These are phyloP conservation scores for Vitis hybrid DNA, from an alignment of 177 flowering plant genomes.

Conservation along the genomic window DNA sequence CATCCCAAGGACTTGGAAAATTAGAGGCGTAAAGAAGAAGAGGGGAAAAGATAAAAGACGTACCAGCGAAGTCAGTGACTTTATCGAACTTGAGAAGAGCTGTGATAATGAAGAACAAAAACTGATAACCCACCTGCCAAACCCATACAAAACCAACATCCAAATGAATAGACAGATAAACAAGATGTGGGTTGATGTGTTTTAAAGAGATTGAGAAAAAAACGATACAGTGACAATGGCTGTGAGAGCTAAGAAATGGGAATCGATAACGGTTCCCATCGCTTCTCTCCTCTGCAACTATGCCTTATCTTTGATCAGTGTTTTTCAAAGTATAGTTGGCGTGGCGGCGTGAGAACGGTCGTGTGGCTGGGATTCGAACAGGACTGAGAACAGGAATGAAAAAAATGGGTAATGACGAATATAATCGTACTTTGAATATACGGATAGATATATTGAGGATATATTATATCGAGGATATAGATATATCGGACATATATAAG, in stretches of 20 bases:
- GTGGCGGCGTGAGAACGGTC: too few relatives aligned
- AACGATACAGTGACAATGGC: slow-evolving; percentile 71
- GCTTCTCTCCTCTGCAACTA: neutral
- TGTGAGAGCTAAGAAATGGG: slow-evolving; percentile 78
- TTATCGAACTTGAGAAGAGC: slow-evolving; percentile 87
- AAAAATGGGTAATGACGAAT: too few relatives aligned
- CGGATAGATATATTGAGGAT: too few relatives aligned
- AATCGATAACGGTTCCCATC: slow-evolving; percentile 73
- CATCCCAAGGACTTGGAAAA: neutral
- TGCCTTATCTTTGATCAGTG: neutral
- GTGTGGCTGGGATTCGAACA: too few relatives aligned
- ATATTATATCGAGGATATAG: too few relatives aligned
- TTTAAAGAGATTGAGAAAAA: slow-evolving; percentile 4
- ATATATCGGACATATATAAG: too few relatives aligned
- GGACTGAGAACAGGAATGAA: too few relatives aligned
- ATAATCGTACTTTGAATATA: too few relatives aligned
- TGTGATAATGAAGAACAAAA: slow-evolving; percentile 77
- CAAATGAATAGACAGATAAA: neutral
- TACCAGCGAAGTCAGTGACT: slow-evolving; percentile 96
- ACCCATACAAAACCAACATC: neutral
- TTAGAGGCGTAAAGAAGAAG: neutral
- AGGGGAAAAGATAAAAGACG: neutral
- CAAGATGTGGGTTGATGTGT: neutral
- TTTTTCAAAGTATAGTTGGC: too few relatives aligned
- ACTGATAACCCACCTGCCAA: slow-evolving; percentile 77